phyloP scores from a whole-genome alignment of 202 grass and related monocot species.

The Zizania palustris region DNA sequence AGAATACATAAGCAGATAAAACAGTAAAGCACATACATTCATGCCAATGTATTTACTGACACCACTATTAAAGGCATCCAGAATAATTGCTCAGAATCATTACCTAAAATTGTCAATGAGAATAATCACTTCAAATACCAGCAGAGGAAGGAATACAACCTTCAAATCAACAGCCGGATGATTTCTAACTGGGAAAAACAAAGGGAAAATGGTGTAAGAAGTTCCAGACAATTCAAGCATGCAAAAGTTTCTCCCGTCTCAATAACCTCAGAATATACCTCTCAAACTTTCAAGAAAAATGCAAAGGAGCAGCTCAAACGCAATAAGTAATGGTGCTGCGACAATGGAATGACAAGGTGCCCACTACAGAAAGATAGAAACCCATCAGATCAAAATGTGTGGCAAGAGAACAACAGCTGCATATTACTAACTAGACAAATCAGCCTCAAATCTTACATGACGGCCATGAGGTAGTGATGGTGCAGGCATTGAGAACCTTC shows the following conservation, averaged over 20 bases:
- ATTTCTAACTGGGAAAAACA: conserved; percentile 40
- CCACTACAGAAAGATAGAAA: conserved; percentile 58
- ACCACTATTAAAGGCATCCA: background rate
- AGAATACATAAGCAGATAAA: conserved; percentile 20
- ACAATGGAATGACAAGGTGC: conserved; percentile 95
- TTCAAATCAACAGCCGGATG: conserved; percentile 71
- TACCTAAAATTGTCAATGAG: conserved; percentile 98
- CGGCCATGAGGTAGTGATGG: conserved; percentile 95
- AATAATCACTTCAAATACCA: conserved; percentile 84
- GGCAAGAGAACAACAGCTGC: background rate
- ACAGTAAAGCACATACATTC: background rate
- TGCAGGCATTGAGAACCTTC: conserved; percentile 95
- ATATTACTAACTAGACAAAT: background rate
- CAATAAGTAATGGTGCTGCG: conserved; percentile 74
- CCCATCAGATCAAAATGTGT: conserved; percentile 36
- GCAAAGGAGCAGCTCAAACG: conserved; percentile 93
- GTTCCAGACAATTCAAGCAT: background rate
- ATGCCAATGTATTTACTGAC: background rate
- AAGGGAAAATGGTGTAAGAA: background rate
- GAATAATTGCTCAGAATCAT: background rate
- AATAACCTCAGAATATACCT: conserved; percentile 47
- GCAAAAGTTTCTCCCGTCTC: background rate
- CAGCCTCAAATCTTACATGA: conserved; percentile 59
- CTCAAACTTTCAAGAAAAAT: conserved; percentile 77
- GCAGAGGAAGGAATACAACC: conserved; percentile 87